Conservation (phyloP, 148 eudicot genomes). For the Camellia granthamiana region DNA sequence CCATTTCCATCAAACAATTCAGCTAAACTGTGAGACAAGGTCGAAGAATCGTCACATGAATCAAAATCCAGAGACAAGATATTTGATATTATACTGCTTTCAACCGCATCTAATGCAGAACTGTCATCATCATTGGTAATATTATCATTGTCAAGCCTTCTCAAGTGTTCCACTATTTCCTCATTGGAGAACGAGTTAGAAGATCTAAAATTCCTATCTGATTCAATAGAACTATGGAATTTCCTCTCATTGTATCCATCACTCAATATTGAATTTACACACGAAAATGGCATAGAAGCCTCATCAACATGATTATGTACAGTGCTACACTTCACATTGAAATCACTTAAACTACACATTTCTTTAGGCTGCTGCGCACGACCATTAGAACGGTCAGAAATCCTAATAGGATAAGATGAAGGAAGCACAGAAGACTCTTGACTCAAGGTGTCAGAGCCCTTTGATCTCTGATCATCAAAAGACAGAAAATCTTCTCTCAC, state of each 20-base stretch:
- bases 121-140: conserved; percentile 22
- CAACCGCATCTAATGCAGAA: conserved; percentile 40
- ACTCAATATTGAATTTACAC: conserved; percentile 27
- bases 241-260: conserved; percentile 34
- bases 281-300: conserved; percentile 27
- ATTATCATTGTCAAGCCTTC: conserved; percentile 42
- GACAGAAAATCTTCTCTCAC: conserved; percentile 19
- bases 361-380: conserved; percentile 22
- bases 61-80: conserved; percentile 53
- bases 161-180: conserved; percentile 54
- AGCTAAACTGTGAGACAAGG: conserved; percentile 28
- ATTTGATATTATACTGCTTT: conserved; percentile 54
- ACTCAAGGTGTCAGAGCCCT: conserved; percentile 17
- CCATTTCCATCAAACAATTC: conserved; percentile 28
- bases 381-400: conserved; percentile 25
- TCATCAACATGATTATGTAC: conserved; percentile 32
- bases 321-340: conserved; percentile 15
- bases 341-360: conserved; percentile 17
- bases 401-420: conserved; percentile 24
- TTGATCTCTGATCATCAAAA: conserved; percentile 25
- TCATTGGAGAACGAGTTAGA: conserved; percentile 47
- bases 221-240: conserved; percentile 32
- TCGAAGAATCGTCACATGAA: conserved; percentile 40
- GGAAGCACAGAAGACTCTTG: conserved; percentile 26
- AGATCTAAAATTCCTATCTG: conserved; percentile 37